Evolutionary conservation across 441 rosid genomes (phyloP).

Genomic region (Breynia disticha): DNA sequence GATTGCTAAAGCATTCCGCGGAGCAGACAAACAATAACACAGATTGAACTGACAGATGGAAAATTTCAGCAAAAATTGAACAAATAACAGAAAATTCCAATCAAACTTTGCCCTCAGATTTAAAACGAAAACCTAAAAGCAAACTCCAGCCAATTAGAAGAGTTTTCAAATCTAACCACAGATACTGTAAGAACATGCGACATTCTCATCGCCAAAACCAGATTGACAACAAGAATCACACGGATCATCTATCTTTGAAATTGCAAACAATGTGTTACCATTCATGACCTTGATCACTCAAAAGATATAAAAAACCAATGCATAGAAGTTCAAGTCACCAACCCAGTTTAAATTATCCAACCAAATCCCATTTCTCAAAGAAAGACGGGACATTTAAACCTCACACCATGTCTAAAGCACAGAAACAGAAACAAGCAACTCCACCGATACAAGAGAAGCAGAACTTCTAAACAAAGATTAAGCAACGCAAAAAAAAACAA

Average conservation of each 20-base stretch:
- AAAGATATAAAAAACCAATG: slow-evolving; percentile 4
- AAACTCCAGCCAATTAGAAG: too few relatives aligned
- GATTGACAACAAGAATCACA: slow-evolving; percentile 7
- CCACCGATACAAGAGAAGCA: slow-evolving; percentile 14
- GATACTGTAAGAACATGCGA: neutral
- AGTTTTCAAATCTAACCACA: slow-evolving; percentile 3
- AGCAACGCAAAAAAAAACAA: slow-evolving; percentile 15
- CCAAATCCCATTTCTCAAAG: slow-evolving; percentile 20
- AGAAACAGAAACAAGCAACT: slow-evolving; percentile 3
- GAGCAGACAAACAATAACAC: too few relatives aligned
- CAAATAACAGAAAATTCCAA: too few relatives aligned
- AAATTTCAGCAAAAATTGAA: too few relatives aligned
- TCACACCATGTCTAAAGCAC: slow-evolving; percentile 12
- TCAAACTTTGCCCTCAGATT: too few relatives aligned
- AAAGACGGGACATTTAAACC: slow-evolving; percentile 13
- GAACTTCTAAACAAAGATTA: slow-evolving; percentile 9
- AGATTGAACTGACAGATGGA: too few relatives aligned
- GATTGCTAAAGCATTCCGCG: too few relatives aligned
- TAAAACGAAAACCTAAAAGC: too few relatives aligned
- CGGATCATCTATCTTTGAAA: slow-evolving; percentile 1
- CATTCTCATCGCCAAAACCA: slow-evolving; percentile 10
- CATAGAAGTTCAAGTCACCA: slow-evolving; percentile 9
- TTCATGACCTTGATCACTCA: slow-evolving; percentile 12
- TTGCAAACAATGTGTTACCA: slow-evolving; percentile 6
- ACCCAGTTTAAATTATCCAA: slow-evolving; percentile 22